These are phyloP conservation scores for Boletus speciosus DNA, from an alignment of 768 basidiomycete genomes.

Conservation along the genomic window DNA sequence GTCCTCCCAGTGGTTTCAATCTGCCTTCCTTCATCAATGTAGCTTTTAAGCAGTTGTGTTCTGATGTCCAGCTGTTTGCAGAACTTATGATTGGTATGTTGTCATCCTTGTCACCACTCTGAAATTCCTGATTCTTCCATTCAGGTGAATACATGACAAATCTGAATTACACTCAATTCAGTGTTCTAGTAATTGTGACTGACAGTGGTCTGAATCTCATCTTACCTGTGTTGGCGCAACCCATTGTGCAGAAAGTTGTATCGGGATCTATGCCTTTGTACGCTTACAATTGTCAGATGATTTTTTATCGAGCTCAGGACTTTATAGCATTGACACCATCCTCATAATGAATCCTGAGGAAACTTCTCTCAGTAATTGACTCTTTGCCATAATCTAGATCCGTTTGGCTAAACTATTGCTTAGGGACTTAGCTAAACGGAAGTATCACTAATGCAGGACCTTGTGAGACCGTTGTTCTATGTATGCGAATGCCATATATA, in stretches of 20 bases:
- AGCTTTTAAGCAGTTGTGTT: constrained; percentile 62
- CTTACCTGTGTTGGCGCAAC: constrained; percentile 65
- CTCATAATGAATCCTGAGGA: constrained; percentile 57
- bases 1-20: constrained; percentile 49
- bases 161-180: constrained; percentile 55
- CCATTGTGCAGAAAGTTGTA: constrained; percentile 73
- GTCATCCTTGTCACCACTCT: neutral
- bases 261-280: constrained; percentile 54
- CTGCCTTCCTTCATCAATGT: constrained; percentile 58
- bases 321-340: constrained; percentile 51
- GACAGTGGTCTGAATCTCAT: constrained; percentile 61
- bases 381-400: neutral
- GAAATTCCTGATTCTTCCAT: constrained; percentile 2
- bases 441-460: constrained; percentile 69
- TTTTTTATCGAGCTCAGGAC: neutral
- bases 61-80: constrained; percentile 56
- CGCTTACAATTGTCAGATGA: neutral
- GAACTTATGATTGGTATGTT: constrained; percentile 54
- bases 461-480: constrained; percentile 41
- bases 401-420: constrained; percentile 1
- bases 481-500: neutral
- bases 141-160: constrained; percentile 62
- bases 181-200: constrained; percentile 51
- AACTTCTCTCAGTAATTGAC: constrained; percentile 49
- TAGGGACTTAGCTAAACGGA: constrained; percentile 54